Conservation (phyloP, 78 protist genomes). For the Planoprotostelium fungivorum region DNA sequence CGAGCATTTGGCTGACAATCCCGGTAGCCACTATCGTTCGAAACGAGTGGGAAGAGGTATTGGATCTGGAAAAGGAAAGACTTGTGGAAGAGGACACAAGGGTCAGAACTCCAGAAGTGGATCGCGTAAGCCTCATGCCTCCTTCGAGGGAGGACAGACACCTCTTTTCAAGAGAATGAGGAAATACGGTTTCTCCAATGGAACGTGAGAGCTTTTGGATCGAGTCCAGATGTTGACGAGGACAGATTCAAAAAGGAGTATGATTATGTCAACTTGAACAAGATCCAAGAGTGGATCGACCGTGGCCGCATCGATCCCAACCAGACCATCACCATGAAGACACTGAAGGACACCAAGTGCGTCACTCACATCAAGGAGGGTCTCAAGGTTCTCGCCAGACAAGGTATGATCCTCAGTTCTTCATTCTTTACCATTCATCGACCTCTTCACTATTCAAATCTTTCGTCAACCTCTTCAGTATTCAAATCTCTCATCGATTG, state of each 20-base stretch:
- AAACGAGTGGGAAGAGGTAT: slow-evolving; percentile 71
- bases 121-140: slow-evolving; percentile 27
- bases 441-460: not conserved
- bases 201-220: not conserved
- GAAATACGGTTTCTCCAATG: slow-evolving; percentile 68
- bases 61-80: slow-evolving; percentile 77
- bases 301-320: slow-evolving; percentile 21
- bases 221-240: too few relatives aligned
- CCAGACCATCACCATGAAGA: slow-evolving; percentile 55
- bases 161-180: slow-evolving; percentile 65
- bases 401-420: slow-evolving; percentile 40
- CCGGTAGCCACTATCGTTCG: not conserved
- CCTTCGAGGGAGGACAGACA: slow-evolving; percentile 84
- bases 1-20: not conserved
- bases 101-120: slow-evolving; percentile 78
- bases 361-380: slow-evolving; percentile 37
- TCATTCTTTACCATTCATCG: too few relatives aligned
- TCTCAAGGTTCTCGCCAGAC: slow-evolving; percentile 37
- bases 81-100: slow-evolving; percentile 71
- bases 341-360: slow-evolving; percentile 15
- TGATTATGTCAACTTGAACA: slow-evolving; percentile 25
- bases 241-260: slow-evolving; percentile 15
- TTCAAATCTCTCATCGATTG: not conserved
- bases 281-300: slow-evolving; percentile 24
- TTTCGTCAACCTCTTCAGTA: not conserved